Base-by-base conservation (phyloP, 352 stramenopile species). In the Phytopythium vexans region DNA sequence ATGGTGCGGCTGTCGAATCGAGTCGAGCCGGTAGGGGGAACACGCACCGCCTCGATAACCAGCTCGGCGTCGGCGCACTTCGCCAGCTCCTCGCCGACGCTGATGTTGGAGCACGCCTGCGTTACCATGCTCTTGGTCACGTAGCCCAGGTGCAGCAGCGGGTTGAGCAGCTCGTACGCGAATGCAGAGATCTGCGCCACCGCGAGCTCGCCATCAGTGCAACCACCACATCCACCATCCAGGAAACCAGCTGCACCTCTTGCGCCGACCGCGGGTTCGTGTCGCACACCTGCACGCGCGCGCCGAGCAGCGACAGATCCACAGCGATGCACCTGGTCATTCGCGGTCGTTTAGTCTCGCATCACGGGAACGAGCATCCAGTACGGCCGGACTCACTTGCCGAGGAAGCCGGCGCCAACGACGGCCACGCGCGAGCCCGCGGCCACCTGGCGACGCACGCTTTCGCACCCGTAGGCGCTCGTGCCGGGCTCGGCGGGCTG, bases 101-200 rank as follows among this genome's bases (percentile, higher is more conserved):
- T 65, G 52, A 88, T 68, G 62, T 79, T 74, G 16, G 58, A 46
- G 55, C 75, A 85, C 0, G 75, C 77, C 27, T 77, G 66, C 9
- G 74, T 86, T 47, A 88, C 56, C 75, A 91, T 87, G 56, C 68
- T 77, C 67, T 88, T 85, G 60, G 77, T 86, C 31, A 88, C 77
- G 69, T 88, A 91, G 31, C 80, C 80, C 15, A 91, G 67, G 51
- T 86, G 76, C 52, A 86, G 61, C 61, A 91, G 63, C 51, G 80
- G 80, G 40, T 84, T 81, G 42, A 91, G 64, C 52, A 85, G 60
- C 49, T 88, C 77, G 43, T 82, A 86, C 45, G 72, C 72, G 47
- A 74, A 84, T 11, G 74, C 66, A 32, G 74, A 74, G 6, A 88
- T 54, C 77, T 88, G 48, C 31, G 55, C 44, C 35, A 57, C 31